phyloP scores from a whole-genome alignment of 148 eudicot species.

The Camellia sinensis region DNA sequence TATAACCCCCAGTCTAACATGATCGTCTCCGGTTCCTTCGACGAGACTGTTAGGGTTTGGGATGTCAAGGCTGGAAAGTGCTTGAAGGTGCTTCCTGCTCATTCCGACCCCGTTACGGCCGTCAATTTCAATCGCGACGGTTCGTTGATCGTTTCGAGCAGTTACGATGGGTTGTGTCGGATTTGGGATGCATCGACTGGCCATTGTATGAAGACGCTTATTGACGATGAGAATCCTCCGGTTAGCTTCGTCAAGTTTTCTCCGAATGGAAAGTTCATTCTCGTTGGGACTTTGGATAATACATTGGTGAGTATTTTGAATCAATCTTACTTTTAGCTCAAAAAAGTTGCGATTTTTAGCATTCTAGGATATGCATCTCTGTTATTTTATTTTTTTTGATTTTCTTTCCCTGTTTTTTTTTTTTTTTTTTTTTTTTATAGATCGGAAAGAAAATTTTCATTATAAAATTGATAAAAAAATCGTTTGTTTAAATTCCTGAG shows the following conservation, averaged over 20 bases:
- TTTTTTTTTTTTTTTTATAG: no score
- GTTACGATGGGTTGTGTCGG: conserved; percentile 88
- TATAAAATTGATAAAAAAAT: no score
- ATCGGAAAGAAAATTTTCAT: no score
- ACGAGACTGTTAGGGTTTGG: conserved; percentile 95
- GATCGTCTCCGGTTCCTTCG: conserved; percentile 76
- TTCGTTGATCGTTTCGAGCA: conserved; percentile 72
- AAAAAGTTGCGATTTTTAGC: neutral
- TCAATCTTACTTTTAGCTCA: neutral
- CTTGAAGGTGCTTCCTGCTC: conserved; percentile 81
- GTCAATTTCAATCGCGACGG: conserved; percentile 78
- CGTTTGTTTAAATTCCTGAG: neutral
- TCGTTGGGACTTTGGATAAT: conserved; percentile 89
- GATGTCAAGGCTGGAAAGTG: conserved; percentile 81
- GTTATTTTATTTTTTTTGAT: neutral
- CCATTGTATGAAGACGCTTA: conserved; percentile 90
- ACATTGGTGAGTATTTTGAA: conserved; percentile 52
- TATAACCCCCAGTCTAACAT: conserved; percentile 81
- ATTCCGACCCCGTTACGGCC: conserved; percentile 87
- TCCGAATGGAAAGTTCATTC: conserved; percentile 90
- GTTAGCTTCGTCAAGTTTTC: conserved; percentile 86
- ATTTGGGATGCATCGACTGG: conserved; percentile 95
- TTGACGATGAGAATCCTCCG: conserved; percentile 95
- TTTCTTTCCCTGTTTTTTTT: neutral
- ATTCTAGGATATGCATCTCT: neutral